Evolutionary conservation across 306 rosid species (phyloP).

Genomic region (Glycyrrhiza uralensis): DNA sequence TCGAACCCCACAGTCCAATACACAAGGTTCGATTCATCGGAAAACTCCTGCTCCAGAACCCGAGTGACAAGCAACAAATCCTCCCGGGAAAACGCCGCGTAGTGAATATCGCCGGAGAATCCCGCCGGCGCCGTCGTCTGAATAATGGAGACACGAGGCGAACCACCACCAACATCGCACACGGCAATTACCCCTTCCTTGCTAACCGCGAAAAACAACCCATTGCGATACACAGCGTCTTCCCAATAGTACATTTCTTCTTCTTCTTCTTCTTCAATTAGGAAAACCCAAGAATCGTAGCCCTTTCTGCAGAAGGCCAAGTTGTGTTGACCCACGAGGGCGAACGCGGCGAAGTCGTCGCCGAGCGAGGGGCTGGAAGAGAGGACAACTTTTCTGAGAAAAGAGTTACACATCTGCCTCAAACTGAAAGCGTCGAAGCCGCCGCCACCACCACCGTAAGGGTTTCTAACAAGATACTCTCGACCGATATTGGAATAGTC

Average conservation of each 20-base stretch:
- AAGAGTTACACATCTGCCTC: constrained; percentile 55
- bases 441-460: constrained; percentile 31
- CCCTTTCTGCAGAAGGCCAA: constrained; percentile 48
- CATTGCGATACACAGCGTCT: constrained; percentile 38
- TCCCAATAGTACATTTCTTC: constrained; percentile 41
- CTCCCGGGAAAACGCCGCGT: constrained; percentile 44
- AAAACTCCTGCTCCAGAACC: constrained; percentile 36
- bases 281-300: constrained; percentile 43
- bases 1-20: constrained; percentile 52
- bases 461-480: constrained; percentile 39
- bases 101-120: constrained; percentile 47
- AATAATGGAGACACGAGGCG: constrained; percentile 30
- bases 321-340: constrained; percentile 42
- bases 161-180: constrained; percentile 35
- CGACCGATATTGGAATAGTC: constrained; percentile 52
- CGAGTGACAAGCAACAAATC: constrained; percentile 49
- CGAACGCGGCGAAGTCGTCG: constrained; percentile 41
- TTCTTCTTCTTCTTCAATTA: constrained; percentile 31
- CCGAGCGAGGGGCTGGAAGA: constrained; percentile 39
- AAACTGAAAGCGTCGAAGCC: constrained; percentile 28
- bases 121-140: not conserved
- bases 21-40: not conserved
- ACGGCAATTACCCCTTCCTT: constrained; percentile 47
- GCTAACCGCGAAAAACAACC: constrained; percentile 55
- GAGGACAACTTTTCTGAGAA: constrained; percentile 50